Evolutionary conservation across 495 filamentous ascomycete species (phyloP).

Genomic region (Neurospora tetraspora): DNA sequence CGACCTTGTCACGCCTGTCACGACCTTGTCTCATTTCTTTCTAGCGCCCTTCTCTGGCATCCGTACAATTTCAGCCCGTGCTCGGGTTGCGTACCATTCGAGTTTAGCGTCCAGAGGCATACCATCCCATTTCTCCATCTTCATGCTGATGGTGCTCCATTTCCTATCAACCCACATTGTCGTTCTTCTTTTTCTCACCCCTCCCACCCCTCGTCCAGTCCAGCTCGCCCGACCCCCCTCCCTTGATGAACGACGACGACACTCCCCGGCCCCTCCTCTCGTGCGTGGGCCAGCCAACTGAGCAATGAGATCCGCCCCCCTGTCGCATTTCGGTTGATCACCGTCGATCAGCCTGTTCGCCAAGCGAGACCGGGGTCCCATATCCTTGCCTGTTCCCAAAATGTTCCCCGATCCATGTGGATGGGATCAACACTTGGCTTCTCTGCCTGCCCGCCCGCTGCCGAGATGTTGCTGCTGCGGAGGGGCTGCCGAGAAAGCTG

Average conservation of each 20-base stretch:
- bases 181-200: not conserved
- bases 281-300: not conserved
- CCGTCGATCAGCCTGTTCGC: not conserved
- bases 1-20: not conserved
- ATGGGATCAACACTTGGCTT: not conserved
- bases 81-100: not conserved
- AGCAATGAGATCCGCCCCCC: not conserved
- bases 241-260: not conserved
- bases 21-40: conserved; percentile 4
- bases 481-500: not conserved
- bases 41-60: conserved; percentile 18
- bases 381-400: not conserved
- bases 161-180: not conserved
- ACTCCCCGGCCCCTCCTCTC: not conserved
- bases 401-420: not conserved
- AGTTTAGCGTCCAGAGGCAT: not conserved
- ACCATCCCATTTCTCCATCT: not conserved
- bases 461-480: not conserved
- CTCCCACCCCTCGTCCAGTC: not conserved
- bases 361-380: not conserved
- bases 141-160: not conserved
- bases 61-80: not conserved
- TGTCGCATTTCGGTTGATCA: not conserved
- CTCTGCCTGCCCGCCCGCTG: not conserved
- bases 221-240: not conserved